A percentile compares a stretch with the other conserved stretches of the same genome.
These are phyloP conservation scores for Asterophora lycoperdoides DNA, from an alignment of 768 basidiomycete species.

Conservation along the genomic window DNA sequence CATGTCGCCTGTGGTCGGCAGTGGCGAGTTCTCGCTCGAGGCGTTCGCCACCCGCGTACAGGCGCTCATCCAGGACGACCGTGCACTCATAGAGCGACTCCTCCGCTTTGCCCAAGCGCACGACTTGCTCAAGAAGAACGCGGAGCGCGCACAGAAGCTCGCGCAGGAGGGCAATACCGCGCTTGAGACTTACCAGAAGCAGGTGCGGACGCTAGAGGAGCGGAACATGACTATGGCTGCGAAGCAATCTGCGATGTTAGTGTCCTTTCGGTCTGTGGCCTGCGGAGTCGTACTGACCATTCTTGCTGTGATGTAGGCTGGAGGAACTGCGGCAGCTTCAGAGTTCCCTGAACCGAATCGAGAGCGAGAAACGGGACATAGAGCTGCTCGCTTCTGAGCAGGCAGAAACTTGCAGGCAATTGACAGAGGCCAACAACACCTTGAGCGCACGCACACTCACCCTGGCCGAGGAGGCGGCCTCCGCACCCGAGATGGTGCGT, in stretches of 20 bases:
- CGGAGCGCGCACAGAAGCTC: constrained; percentile 86
- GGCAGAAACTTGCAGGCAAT: constrained; percentile 66
- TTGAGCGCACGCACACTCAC: constrained; percentile 69
- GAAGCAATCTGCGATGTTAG: constrained; percentile 57
- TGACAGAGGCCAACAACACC: constrained; percentile 74
- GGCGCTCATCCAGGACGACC: constrained; percentile 79
- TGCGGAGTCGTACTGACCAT: constrained; percentile 7
- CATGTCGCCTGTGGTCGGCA: constrained; percentile 20
- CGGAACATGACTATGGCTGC: constrained; percentile 51
- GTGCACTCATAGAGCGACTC: constrained; percentile 76
- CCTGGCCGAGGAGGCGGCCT: constrained; percentile 65
- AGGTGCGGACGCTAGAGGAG: constrained; percentile 77
- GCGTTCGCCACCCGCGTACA: constrained; percentile 76
- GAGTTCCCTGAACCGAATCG: constrained; percentile 53
- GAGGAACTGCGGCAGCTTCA: constrained; percentile 64
- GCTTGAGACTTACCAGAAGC: constrained; percentile 88
- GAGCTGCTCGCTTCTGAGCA: constrained; percentile 68
- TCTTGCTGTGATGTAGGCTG: constrained; percentile 40
- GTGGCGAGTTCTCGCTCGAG: constrained; percentile 62
- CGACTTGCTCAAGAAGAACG: constrained; percentile 88
- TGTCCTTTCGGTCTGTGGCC: constrained; percentile 10
- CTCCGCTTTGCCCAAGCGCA: constrained; percentile 85
- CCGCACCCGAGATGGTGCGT: constrained; percentile 52
- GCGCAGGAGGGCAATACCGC: constrained; percentile 77
- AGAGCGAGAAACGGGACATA: constrained; percentile 62